Conservation (phyloP, 129 eudicot genomes). For the Apium graveolens region DNA sequence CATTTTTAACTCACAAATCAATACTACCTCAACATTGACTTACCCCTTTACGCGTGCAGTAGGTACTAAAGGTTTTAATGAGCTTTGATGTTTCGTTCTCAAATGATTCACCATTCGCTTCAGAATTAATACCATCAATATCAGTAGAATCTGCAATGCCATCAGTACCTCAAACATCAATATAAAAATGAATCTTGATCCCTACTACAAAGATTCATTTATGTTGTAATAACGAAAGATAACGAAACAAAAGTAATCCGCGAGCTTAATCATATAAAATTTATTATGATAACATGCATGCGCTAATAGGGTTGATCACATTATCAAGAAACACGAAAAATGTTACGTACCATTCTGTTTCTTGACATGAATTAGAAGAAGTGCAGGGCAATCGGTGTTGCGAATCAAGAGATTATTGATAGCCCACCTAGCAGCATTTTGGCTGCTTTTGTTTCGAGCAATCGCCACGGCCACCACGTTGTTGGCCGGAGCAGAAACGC, state of each 20-base stretch:
- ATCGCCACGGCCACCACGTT: constrained; percentile 33
- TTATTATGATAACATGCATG: not conserved
- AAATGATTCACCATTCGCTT: constrained; percentile 17
- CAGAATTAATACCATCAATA: not conserved
- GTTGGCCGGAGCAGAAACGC: not conserved
- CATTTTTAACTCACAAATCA: not conserved
- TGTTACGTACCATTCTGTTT: constrained; percentile 36
- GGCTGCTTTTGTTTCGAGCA: constrained; percentile 34
- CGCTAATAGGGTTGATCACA: not conserved
- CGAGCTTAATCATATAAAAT: not conserved
- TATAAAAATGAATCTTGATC: not conserved
- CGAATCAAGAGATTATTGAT: constrained; percentile 25
- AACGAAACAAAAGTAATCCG: not conserved
- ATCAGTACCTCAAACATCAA: not conserved
- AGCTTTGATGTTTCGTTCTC: constrained; percentile 24
- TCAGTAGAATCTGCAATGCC: constrained; percentile 9
- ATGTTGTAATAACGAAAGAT: too few relatives aligned
- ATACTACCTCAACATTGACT: not conserved
- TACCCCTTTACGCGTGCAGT: constrained; percentile 59
- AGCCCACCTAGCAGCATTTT: constrained; percentile 45
- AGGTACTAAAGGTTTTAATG: constrained; percentile 25
- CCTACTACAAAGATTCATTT: not conserved
- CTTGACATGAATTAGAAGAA: constrained; percentile 34
- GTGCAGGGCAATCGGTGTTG: not conserved
- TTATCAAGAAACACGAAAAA: not conserved